Evolutionary conservation across 306 rosid genomes (phyloP).

Genomic region (Cicer arietinum): DNA sequence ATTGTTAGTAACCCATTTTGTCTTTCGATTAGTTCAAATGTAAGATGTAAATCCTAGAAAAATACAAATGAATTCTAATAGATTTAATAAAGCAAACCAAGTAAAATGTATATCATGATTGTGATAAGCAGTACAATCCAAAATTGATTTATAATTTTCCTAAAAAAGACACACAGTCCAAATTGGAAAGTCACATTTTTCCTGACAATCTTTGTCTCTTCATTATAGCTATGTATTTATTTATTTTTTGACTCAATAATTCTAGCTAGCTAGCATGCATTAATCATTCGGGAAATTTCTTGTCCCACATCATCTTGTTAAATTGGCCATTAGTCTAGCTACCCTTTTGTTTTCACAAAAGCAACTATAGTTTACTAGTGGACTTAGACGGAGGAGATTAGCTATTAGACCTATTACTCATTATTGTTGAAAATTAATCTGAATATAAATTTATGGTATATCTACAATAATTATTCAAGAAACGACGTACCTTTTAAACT

Average conservation of each 20-base stretch:
- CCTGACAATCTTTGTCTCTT: constrained; percentile 19
- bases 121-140: not conserved
- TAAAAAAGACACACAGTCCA: not conserved
- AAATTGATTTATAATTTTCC: constrained; percentile 17
- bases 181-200: constrained; percentile 10
- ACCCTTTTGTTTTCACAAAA: not conserved
- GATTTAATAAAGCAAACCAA: not conserved
- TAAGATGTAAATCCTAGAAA: constrained; percentile 11
- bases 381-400: too few species aligned
- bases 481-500: too few species aligned
- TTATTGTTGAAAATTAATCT: too few species aligned
- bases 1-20: constrained; percentile 1
- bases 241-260: too few species aligned
- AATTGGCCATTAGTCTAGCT: not conserved
- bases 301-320: constrained; percentile 9
- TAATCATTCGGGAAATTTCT: not conserved
- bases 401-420: too few species aligned
- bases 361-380: too few species aligned
- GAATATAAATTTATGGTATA: too few species aligned
- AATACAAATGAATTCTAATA: not conserved
- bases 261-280: constrained; percentile 5
- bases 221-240: not conserved
- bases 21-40: not conserved
- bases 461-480: too few species aligned
- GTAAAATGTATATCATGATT: not conserved